Evolutionary conservation across 1,139 yeast genomes (phyloP), one percentile per base, ranked within the genome.

Genomic region (Yamadazyma pseudoaaseri): DNA sequence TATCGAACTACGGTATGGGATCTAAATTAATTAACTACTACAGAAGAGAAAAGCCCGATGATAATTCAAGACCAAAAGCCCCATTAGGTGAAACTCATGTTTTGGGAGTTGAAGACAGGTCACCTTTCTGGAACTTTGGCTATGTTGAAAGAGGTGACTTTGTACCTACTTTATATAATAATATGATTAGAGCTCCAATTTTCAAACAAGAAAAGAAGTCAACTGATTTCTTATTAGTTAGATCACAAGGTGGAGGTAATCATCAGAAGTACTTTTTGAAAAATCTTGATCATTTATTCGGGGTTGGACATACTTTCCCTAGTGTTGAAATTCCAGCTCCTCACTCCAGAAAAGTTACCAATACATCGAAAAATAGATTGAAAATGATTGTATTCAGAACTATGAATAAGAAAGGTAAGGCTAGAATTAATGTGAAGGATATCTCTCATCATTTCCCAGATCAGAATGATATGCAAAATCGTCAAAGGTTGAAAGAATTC

Each of bases 111-210:
- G 96, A 89, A 52, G 99, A 94, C 58, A 74, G 95, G 48, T 86
- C 96, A 9, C 97, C 99, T 9, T 94, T 92, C 54, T 94, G 98
- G 98, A 92, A 90, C 55, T 94, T 89, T 65, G 99, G 99, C 2
- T 86, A 85, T 60, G 97, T 94, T 10, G 96, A 89, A 33, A 86
- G 90, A 2, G 99, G 98, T 3, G 87, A 84, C 48, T 79, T 87
- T 39, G 97, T 90, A 2, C 97, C 97, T 1, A 86, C 98, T 0
- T 62, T 92, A 35, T 94, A 94, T 61, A 94, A 92, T 56, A 85
- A 89, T 47, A 81, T 94, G 84, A 62, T 84, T 5, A 70, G 98
- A 42, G 97, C 99, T 0, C 98, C 99, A 0, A 76, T 92, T 3
- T 92, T 87, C 64, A 81, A 81, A 51, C 98, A 94, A 52, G 95